These are phyloP conservation scores for Chrysanthemum seticuspe DNA, from an alignment of 129 eudicot genomes.

Conservation along the genomic window DNA sequence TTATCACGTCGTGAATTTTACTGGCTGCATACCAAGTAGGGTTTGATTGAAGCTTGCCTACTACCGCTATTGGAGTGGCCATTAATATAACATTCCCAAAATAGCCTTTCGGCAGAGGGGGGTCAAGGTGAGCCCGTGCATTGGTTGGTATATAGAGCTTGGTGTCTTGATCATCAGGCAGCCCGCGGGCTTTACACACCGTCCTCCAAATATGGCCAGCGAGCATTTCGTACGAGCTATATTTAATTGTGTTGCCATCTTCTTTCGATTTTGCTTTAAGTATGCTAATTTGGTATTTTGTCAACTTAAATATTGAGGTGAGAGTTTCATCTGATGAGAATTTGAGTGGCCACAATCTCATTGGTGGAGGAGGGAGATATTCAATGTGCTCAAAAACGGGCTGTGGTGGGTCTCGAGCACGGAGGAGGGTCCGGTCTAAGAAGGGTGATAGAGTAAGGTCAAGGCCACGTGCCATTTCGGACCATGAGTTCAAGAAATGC, in stretches of 20 bases:
- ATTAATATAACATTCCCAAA: constrained; percentile 1
- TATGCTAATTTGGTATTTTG: not conserved
- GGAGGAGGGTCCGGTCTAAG: constrained; percentile 1
- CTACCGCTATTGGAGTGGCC: not conserved
- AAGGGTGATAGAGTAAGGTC: not conserved
- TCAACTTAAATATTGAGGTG: not conserved
- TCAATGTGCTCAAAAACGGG: not conserved
- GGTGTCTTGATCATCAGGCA: not conserved
- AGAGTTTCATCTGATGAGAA: not conserved
- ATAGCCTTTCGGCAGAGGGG: constrained; percentile 1
- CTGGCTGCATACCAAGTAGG: constrained; percentile 2
- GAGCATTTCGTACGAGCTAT: not conserved
- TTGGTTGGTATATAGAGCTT: not conserved
- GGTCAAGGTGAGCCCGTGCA: not conserved
- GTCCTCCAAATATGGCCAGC: constrained; percentile 3
- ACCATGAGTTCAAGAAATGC: constrained; percentile 5
- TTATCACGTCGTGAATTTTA: not conserved
- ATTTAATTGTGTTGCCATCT: not conserved
- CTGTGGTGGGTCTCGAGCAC: constrained; percentile 9
- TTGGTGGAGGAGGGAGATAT: constrained; percentile 1
- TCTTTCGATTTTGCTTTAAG: not conserved
- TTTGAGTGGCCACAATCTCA: not conserved
- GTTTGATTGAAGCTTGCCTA: not conserved
- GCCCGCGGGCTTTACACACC: constrained; percentile 11
- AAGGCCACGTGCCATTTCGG: constrained; percentile 5